Evolutionary conservation across 2,329 filamentous ascomycete genomes (phyloP), one percentile per base, ranked within the genome.

Genomic region (Dothistroma septosporum): DNA sequence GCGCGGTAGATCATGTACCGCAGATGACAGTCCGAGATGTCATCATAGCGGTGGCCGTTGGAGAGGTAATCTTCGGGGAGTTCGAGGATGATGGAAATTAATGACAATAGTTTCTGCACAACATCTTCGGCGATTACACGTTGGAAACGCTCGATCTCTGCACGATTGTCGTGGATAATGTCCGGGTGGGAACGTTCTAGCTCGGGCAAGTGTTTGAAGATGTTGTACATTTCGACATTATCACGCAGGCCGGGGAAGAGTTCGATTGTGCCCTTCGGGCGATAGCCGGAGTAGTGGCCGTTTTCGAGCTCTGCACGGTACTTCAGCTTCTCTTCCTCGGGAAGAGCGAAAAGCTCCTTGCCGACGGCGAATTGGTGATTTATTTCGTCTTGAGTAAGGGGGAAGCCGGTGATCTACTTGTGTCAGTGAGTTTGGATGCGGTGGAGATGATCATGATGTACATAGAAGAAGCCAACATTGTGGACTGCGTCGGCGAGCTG

Each of bases 1-100:
- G 67, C 63, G 16, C 66, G 64, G 61, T 72, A 72, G 11, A 70
- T 66, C 70, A 72, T 72, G 47, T 71, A 71, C 24, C 69, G 60
- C 3, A 71, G 54, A 53, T 72, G 70, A 55, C 68, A 70, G 41
- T 71, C 69, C 1, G 62, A 66, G 31, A 82, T 78, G n/a, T 79
- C 76, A 1, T 85, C 79, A 70, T 86, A 88, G 16, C 76, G 77
- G 69, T 88, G 85, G 8, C 82, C 75, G 19, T 79, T 76, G 63
- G 83, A 77, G 35, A 87, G 76, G 59, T 81, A 78, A 2, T 85
- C 79, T 67, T 87, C 84, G 0, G 83, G 82, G 0, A 88, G 75
- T 66, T 88, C 79, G 0, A 88, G 77, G 0, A 87, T 76, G 37
- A 86, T 79, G 5, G 85, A 85, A 56, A 87, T 85, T 1, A 88